Evolutionary conservation across 139 green algal species (phyloP).

Genomic region (Chlamydomonas sphaeroides): DNA sequence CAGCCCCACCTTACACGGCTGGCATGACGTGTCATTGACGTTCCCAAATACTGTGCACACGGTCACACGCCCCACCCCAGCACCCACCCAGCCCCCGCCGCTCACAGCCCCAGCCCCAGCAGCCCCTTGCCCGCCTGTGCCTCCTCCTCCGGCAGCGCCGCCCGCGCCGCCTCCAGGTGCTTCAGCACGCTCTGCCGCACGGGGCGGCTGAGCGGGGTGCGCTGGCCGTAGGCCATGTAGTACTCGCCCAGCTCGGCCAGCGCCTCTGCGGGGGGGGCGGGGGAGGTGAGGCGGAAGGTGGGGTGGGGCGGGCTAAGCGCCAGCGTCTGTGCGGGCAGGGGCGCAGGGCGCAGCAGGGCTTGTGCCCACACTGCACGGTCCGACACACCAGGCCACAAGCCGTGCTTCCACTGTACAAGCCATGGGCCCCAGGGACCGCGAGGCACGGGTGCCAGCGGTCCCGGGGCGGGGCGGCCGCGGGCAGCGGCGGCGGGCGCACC

Average conservation of each 20-base stretch:
- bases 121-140: background rate
- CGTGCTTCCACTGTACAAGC: background rate
- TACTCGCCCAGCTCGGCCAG: slow-evolving; percentile 56
- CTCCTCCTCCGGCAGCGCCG: background rate
- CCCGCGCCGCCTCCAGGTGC: slow-evolving; percentile 1
- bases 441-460: no score
- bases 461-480: no score
- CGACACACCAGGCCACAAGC: background rate
- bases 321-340: no score
- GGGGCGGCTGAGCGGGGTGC: background rate
- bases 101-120: no score
- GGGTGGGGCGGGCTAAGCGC: background rate
- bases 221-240: slow-evolving; percentile 42
- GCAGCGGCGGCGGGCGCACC: background rate
- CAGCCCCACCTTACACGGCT: no score
- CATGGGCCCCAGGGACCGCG: background rate
- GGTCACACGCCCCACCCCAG: no score
- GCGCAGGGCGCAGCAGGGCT: no score
- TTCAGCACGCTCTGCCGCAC: slow-evolving; percentile 30
- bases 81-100: no score
- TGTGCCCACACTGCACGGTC: background rate
- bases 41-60: no score
- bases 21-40: no score
- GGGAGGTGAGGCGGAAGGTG: background rate
- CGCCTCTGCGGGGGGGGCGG: background rate